Evolutionary conservation across 2,329 filamentous ascomycete genomes (phyloP).

Genomic region (Coleophoma cylindrospora): DNA sequence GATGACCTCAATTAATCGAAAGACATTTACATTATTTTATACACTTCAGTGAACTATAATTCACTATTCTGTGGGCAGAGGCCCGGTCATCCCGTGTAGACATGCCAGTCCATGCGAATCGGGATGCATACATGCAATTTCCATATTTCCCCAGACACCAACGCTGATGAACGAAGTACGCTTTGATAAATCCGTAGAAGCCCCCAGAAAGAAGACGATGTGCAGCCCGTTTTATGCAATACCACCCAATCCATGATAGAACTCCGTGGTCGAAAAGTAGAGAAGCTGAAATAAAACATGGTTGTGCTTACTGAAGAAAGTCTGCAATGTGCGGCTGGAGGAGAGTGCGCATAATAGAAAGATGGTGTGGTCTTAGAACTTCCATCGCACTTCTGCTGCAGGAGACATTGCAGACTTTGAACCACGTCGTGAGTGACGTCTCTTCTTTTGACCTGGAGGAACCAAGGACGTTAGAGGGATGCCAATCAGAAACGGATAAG

Average conservation of each 20-base stretch:
- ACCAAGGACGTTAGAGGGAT: slow-evolving; percentile 11
- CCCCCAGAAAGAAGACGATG: no score
- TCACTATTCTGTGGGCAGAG: no score
- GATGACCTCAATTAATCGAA: no score
- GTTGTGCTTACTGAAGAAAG: background rate
- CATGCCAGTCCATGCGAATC: background rate
- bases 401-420: slow-evolving; percentile 7
- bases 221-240: background rate
- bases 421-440: slow-evolving; percentile 7
- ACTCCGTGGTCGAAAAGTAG: background rate
- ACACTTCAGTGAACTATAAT: no score
- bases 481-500: slow-evolving; percentile 22
- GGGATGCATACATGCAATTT: background rate
- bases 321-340: background rate
- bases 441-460: slow-evolving; percentile 13
- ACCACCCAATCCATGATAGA: background rate
- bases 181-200: background rate
- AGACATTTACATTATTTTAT: no score
- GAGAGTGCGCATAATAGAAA: background rate
- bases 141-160: background rate
- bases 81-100: no score
- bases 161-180: background rate
- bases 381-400: slow-evolving; percentile 7
- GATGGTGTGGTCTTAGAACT: background rate
- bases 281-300: background rate